phyloP scores from a whole-genome alignment of 306 rosid genomes.

The Prinsepia uniflora region DNA sequence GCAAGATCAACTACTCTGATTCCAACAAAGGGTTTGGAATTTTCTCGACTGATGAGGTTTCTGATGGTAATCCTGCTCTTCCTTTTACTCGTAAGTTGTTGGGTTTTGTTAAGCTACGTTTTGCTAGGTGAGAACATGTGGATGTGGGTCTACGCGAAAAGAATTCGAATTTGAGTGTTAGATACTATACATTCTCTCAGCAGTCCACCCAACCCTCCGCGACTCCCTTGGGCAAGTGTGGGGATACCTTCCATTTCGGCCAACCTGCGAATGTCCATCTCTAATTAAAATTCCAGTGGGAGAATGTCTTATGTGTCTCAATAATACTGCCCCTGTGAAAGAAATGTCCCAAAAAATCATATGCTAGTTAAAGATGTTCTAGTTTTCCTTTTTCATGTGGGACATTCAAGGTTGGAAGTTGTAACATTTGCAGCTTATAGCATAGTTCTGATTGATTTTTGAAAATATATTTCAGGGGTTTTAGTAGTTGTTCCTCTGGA shows the following conservation, averaged over 20 bases:
- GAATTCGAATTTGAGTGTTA: constrained; percentile 11
- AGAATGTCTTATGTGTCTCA: background rate
- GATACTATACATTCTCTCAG: too few species aligned
- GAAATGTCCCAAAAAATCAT: background rate
- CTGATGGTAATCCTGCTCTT: constrained; percentile 57
- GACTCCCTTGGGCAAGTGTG: background rate
- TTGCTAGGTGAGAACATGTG: background rate
- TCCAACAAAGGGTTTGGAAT: constrained; percentile 84
- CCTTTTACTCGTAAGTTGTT: background rate
- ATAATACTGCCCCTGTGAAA: background rate
- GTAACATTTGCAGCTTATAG: background rate
- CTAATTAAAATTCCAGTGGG: background rate
- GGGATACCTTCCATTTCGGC: background rate
- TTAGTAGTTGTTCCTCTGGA: constrained; percentile 78
- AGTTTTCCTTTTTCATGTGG: background rate
- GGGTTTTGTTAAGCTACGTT: constrained; percentile 6
- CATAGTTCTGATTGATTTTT: constrained; percentile 7
- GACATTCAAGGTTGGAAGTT: background rate
- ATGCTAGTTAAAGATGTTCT: background rate
- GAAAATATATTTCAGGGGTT: constrained; percentile 47
- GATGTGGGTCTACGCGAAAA: background rate
- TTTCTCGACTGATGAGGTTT: constrained; percentile 48
- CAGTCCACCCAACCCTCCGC: background rate
- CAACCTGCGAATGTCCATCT: background rate
- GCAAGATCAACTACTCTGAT: constrained; percentile 67